phyloP scores from a whole-genome alignment of 768 basidiomycete species.

The Melanogaster broomeanus region DNA sequence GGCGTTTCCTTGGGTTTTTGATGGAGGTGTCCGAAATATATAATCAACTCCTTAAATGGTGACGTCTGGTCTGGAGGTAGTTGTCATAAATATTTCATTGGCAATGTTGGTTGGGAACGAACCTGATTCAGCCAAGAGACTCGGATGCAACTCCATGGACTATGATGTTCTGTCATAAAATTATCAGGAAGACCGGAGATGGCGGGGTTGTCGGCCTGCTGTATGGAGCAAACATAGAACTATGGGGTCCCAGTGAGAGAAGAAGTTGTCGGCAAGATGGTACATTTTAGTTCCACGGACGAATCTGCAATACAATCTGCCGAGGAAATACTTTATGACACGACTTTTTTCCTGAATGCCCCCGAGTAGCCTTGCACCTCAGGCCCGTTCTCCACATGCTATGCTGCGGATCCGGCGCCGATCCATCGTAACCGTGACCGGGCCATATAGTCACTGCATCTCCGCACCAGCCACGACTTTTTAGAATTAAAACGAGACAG shows the following conservation, averaged over 20 bases:
- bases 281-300: conserved; percentile 8
- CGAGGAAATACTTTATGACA: background rate
- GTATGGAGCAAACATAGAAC: too few relatives aligned
- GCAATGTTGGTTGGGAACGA: background rate
- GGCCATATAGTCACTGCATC: background rate
- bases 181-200: background rate
- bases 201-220: too few relatives aligned
- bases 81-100: background rate
- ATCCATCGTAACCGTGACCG: background rate
- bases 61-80: background rate
- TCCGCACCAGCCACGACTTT: conserved; percentile 8
- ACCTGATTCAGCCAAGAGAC: too few relatives aligned
- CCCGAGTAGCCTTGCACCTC: too few relatives aligned
- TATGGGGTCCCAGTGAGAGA: background rate
- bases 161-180: background rate
- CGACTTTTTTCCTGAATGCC: too few relatives aligned
- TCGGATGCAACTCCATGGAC: too few relatives aligned
- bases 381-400: too few relatives aligned
- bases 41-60: background rate
- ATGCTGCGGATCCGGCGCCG: too few relatives aligned
- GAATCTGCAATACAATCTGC: background rate
- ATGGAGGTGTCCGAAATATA: background rate
- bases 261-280: conserved; percentile 6
- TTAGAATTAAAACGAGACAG: conserved; percentile 9
- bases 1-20: too few relatives aligned